Percentiles rank a stretch among this genome's conserved stretches.
Evolutionary conservation across 2,329 filamentous ascomycete genomes (phyloP).

Genomic region (Microsporum ferrugineum): DNA sequence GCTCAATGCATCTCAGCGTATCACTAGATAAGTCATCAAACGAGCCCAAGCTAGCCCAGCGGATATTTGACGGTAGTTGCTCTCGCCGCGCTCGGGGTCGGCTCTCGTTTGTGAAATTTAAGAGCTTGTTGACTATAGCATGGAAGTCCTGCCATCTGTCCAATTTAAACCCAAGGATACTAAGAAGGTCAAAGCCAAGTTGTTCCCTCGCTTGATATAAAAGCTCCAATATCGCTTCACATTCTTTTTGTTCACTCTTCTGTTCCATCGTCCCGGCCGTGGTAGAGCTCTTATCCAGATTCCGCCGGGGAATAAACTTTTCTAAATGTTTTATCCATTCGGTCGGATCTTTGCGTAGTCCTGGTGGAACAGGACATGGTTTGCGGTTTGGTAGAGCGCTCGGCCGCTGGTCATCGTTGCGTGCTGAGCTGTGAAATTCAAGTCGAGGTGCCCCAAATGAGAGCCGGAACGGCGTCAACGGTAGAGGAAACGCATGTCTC

Average conservation of each 20-base stretch:
- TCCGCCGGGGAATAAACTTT: slow-evolving; percentile 22
- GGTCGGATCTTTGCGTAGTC: slow-evolving; percentile 18
- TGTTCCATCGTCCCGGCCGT: slow-evolving; percentile 7
- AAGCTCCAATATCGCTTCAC: slow-evolving; percentile 23
- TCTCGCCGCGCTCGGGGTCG: slow-evolving; percentile 13
- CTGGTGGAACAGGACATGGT: slow-evolving; percentile 14
- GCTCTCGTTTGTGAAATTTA: slow-evolving; percentile 27
- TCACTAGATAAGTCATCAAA: slow-evolving; percentile 23
- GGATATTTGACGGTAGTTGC: slow-evolving; percentile 21
- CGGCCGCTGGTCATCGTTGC: slow-evolving; percentile 1
- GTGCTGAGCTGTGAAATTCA: not conserved
- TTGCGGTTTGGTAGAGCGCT: slow-evolving; percentile 6
- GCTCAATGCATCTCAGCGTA: not conserved
- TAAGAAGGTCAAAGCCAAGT: slow-evolving; percentile 27
- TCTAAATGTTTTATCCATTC: slow-evolving; percentile 29
- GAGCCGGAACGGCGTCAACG: not conserved
- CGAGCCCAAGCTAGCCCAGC: slow-evolving; percentile 19
- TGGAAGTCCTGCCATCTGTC: slow-evolving; percentile 33
- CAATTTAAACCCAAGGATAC: slow-evolving; percentile 29
- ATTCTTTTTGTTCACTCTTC: slow-evolving; percentile 13
- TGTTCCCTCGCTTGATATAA: slow-evolving; percentile 22
- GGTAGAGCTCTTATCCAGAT: slow-evolving; percentile 4
- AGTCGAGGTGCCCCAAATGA: not conserved
- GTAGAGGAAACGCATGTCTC: not conserved
- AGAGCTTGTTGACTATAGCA: slow-evolving; percentile 27